Evolutionary conservation across 805 yeast species (phyloP).

Genomic region (Sugiyamaella smithiae): DNA sequence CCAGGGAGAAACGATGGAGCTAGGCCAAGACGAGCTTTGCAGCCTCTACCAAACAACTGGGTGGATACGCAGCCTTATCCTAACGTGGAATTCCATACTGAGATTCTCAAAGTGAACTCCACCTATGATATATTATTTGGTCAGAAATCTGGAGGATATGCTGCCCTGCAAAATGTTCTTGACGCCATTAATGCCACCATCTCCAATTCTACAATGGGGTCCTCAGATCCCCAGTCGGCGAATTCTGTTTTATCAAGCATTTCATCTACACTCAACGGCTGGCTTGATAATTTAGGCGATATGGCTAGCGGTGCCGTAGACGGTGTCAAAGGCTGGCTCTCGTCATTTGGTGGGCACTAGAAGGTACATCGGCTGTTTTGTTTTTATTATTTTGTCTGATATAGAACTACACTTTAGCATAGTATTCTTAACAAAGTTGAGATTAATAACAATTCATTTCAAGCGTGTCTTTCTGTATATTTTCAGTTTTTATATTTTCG

Average conservation of each 20-base stretch:
- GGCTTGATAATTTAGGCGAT: conserved; percentile 15
- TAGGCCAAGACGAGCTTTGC: conserved; percentile 24
- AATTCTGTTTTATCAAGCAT: neutral
- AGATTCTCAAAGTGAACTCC: conserved; percentile 28
- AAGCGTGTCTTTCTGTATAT: too few species aligned
- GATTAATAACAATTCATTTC: too few species aligned
- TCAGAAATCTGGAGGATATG: neutral
- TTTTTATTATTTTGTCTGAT: neutral
- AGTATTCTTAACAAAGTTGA: too few species aligned
- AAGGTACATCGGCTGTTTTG: neutral
- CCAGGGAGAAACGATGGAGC: conserved; percentile 63
- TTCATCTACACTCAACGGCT: conserved; percentile 10
- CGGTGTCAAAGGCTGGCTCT: conserved; percentile 17
- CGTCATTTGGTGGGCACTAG: neutral
- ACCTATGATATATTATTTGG: conserved; percentile 30
- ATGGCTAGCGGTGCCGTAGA: conserved; percentile 16
- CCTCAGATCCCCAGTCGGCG: neutral
- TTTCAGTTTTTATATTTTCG: conserved; percentile 34
- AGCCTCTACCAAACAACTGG: conserved; percentile 27
- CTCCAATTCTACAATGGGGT: neutral
- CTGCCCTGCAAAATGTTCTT: neutral
- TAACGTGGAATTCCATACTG: conserved; percentile 30
- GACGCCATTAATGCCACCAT: neutral
- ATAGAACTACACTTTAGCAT: neutral
- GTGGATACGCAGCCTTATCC: conserved; percentile 33